Base-by-base conservation (phyloP, 306 rosid species). In the Glycine latifolia region DNA sequence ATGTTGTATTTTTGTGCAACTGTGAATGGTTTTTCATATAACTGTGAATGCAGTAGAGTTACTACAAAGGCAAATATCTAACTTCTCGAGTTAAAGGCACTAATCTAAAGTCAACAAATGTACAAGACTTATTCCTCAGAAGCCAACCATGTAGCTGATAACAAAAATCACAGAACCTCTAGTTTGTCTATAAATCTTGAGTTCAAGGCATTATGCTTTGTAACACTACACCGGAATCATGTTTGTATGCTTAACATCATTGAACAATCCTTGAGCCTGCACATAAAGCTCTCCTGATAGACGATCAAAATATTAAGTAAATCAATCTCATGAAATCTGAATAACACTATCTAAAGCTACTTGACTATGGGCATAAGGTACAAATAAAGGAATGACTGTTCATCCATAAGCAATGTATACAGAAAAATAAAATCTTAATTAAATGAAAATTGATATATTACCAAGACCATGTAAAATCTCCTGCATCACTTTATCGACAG, bases 391-490 rank as follows among this genome's bases (percentile, higher is more conserved):
- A n/a, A 43, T 4, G 3, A 63, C 54, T 26, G 15, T 14, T 46
- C 44, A 77, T 63, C 72, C 76, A 63, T 49, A 67, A 55, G 56
- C 73, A 62, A 35, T 8, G 39, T 52, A 55, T 26, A 75, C 8
- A 39, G n/a, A 48, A 70, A 71, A 58, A 52, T 50, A 63, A 35
- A 83, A 61, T 54, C 26, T 48, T 66, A 48, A 47, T 41, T n/a
- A 66, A 70, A 79, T 63, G 68, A 53, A 67, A 83, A 79, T 50
- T 54, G 87, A 75, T 59, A 68, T 77, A 91, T 95, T 95, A 95
- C 99, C 99, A 65, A 95, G 95, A 84, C 92, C 90, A 26, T 91
- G 97, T 87, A 95, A 72, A 87, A 95, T 91, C 92, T 93, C 97
- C 91, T 91, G 97, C 90, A 88, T 91, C 90, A 95, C 94, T 89